Conservation (phyloP, 2,329 filamentous ascomycete species). For the Penicillium sp. region DNA sequence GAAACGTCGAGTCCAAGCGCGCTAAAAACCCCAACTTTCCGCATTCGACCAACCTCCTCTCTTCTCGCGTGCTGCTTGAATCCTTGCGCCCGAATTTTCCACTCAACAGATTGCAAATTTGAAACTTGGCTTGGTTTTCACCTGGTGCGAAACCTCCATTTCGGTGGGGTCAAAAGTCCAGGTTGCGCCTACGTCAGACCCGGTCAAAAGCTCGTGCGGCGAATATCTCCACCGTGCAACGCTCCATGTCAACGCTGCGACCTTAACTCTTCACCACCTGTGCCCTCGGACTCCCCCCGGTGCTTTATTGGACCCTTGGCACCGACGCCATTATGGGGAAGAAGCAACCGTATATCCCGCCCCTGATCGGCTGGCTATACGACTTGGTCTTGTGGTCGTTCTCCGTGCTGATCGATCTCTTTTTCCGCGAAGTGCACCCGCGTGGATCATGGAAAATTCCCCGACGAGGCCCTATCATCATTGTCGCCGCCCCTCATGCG, state of each 20-base stretch:
- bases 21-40: conserved; percentile 14
- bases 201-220: conserved; percentile 15
- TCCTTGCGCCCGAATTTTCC: conserved; percentile 1
- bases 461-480: conserved; percentile 78
- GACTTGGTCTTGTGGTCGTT: conserved; percentile 48
- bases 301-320: conserved; percentile 1
- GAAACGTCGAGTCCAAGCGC: conserved; percentile 16
- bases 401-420: conserved; percentile 77
- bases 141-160: neutral
- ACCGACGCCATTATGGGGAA: conserved; percentile 28
- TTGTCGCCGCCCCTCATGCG: conserved; percentile 93
- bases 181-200: conserved; percentile 7
- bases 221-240: conserved; percentile 8
- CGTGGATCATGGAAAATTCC: conserved; percentile 93
- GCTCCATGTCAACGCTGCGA: conserved; percentile 14
- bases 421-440: conserved; percentile 96
- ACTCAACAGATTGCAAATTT: conserved; percentile 2
- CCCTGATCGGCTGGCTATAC: conserved; percentile 47
- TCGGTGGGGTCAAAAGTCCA: conserved; percentile 5
- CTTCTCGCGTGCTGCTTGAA: conserved; percentile 1
- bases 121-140: too few species aligned
- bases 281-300: neutral
- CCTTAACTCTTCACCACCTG: conserved; percentile 2
- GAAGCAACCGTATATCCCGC: conserved; percentile 36
- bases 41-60: conserved; percentile 9